Evolutionary conservation across 768 basidiomycete species (phyloP).

Genomic region (Tulasnella sp.): DNA sequence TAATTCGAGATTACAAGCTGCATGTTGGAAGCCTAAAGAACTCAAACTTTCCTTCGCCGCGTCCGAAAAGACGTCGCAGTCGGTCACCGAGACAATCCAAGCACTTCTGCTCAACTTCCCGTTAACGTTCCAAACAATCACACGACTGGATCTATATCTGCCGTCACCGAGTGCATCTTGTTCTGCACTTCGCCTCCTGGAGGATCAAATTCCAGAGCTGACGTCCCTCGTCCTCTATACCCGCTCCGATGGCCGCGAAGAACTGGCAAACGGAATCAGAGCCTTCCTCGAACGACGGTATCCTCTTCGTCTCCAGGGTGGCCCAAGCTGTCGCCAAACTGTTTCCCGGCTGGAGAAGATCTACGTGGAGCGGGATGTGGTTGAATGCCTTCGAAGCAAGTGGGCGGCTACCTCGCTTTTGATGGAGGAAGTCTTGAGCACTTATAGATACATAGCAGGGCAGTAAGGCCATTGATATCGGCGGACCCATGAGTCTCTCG

Average conservation of each 20-base stretch:
- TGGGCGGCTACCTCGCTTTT: background rate
- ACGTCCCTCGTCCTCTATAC: background rate
- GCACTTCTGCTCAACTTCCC: background rate
- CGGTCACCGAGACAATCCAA: background rate
- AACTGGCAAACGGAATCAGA: background rate
- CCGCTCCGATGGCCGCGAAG: background rate
- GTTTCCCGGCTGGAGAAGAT: background rate
- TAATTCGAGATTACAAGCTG: background rate
- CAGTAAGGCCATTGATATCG: too few relatives aligned
- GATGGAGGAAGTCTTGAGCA: background rate
- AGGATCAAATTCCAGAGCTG: background rate
- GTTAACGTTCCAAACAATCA: background rate
- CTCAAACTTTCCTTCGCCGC: background rate
- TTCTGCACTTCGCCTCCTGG: background rate
- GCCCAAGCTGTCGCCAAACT: background rate
- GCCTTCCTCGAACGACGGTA: background rate
- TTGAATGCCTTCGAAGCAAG: background rate
- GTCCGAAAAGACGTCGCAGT: background rate
- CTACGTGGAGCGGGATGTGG: background rate
- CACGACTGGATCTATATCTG: background rate
- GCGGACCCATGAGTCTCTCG: too few relatives aligned
- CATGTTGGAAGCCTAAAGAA: background rate
- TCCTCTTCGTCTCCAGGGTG: background rate
- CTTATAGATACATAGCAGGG: too few relatives aligned
- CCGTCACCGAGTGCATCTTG: background rate